Evolutionary conservation across 331 rosid genomes (phyloP).

Genomic region (Quercus phellos): DNA sequence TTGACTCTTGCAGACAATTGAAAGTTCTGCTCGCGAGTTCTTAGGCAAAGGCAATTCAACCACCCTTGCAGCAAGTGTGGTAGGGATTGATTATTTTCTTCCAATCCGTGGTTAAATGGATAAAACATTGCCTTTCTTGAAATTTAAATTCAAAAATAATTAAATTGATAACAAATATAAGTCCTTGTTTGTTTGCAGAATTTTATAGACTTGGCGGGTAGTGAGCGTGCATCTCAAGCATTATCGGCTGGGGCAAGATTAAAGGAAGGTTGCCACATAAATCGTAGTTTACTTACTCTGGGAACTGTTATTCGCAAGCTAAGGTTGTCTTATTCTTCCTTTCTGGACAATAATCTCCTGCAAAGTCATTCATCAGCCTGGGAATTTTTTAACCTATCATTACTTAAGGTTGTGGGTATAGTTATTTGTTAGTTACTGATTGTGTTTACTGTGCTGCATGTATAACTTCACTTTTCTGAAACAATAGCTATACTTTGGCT

Average conservation of each 20-base stretch:
- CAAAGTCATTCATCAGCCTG: background rate
- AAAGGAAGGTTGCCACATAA: conserved; percentile 97
- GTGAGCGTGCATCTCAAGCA: conserved; percentile 98
- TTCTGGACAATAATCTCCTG: background rate
- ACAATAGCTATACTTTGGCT: background rate
- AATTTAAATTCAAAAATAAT: background rate
- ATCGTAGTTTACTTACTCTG: conserved; percentile 95
- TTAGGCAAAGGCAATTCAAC: conserved; percentile 90
- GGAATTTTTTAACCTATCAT: background rate
- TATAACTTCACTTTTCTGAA: background rate
- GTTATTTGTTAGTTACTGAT: background rate
- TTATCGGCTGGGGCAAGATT: conserved; percentile 87
- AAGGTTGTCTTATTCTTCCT: conserved; percentile 59
- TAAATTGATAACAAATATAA: background rate
- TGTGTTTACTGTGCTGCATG: background rate
- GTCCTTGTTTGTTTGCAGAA: conserved; percentile 55
- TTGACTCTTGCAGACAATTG: conserved; percentile 65
- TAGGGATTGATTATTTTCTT: conserved; percentile 30
- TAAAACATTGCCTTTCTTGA: background rate
- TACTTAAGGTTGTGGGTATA: background rate
- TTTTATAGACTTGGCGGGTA: conserved; percentile 96
- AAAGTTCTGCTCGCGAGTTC: conserved; percentile 97
- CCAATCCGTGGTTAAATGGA: background rate
- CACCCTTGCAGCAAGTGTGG: conserved; percentile 91
- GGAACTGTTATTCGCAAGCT: conserved; percentile 93